Conservation (phyloP, 345 rosid genomes). For the Eucalyptus shirleyi region DNA sequence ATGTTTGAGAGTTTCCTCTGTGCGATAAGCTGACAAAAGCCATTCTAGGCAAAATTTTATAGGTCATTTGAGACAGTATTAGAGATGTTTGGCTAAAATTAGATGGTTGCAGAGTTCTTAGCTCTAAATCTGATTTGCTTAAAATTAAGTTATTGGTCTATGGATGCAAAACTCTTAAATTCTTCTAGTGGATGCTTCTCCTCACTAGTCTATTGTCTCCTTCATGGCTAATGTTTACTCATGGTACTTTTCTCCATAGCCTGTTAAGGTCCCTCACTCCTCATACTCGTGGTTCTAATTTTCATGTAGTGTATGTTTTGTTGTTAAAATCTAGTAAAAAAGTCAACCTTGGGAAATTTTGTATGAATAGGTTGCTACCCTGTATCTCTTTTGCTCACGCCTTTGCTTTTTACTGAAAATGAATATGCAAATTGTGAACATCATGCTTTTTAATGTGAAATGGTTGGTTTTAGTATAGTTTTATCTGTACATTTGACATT, state of each 20-base stretch:
- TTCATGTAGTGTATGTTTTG: not conserved
- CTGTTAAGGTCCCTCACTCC: not conserved
- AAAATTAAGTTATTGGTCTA: not conserved
- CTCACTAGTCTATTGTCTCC: not conserved
- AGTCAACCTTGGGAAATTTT: not conserved
- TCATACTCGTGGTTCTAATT: not conserved
- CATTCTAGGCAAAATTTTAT: not conserved
- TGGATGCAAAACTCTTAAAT: not conserved
- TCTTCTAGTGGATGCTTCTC: not conserved
- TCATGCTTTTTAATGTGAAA: not conserved
- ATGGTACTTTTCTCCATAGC: not conserved
- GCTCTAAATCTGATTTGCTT: not conserved
- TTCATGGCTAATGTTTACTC: not conserved
- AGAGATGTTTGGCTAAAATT: not conserved
- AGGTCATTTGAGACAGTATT: not conserved
- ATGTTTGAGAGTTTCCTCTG: not conserved
- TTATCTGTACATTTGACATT: not conserved
- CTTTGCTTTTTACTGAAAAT: not conserved
- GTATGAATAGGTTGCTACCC: not conserved
- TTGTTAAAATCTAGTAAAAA: not conserved
- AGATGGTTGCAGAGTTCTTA: not conserved
- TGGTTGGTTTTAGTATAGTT: not conserved
- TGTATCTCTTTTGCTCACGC: not conserved
- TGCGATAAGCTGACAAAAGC: not conserved
- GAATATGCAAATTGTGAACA: not conserved